Base-by-base conservation (phyloP, 768 basidiomycete genomes). In the Trichaptum fuscoviolaceum region DNA sequence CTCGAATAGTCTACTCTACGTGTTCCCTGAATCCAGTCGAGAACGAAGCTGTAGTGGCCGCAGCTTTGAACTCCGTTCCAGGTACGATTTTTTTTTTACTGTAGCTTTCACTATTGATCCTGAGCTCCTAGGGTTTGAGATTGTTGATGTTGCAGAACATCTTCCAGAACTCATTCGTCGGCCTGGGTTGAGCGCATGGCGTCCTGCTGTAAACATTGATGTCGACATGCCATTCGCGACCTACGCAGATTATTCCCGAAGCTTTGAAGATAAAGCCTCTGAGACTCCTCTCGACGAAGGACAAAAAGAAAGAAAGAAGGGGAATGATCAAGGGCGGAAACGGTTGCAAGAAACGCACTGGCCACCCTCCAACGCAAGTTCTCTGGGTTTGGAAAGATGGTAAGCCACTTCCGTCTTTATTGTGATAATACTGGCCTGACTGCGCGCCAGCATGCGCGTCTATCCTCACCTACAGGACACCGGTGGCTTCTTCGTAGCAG, bases 401-500 rank as follows among this genome's bases (percentile, higher is more conserved):
- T 94, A 65, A 42, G 24, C n/a, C 26, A 9, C 25, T 20, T 57
- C 2, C 20, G 6, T 15, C 12, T 52, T 12, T 20, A 52, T 20
- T 52, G 42, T 12, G 12, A 15, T 20, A 12, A 15, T 52, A 52
- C 2, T 61, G 57, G 25, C 23, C 15, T 61, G 15, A 61, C 23
- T 25, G 24, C 24, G 3, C 9, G 25, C 2, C 36, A 97, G 95
- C 71, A 78, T 98, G 75, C 85, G 97, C 52, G 86, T 99, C 69
- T 92, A 96, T 73, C 96, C 97, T 1, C 96, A 99, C 74, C 79
- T 97, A 9, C 97, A 99, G 76, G 92, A 99, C 73, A 93, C 95
- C 0, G 97, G 97, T 2, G 97, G 95, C 0, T 99, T 99, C 78
- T 99, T 97, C 73, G 88, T 99, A n/a, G 95, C 95, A 12, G 91